Base-by-base conservation (phyloP, 371 early-diverging fungal species). In the Dichotomocladium elegans region DNA sequence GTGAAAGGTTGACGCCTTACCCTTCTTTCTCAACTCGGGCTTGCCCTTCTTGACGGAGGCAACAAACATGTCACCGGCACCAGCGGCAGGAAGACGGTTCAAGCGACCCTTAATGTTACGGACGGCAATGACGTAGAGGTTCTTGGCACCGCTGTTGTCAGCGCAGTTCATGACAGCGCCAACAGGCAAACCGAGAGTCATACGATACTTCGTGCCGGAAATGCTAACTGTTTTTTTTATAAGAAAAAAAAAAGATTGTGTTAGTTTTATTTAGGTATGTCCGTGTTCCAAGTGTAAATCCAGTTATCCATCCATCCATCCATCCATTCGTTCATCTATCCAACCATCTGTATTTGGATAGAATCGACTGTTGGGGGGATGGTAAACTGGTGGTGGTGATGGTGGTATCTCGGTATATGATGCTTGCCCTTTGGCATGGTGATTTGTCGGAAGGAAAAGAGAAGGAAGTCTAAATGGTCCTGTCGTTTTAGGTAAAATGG, bases 1-100 rank as follows among this genome's bases (percentile, higher is more conserved):
- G n/a, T n/a, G n/a, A n/a, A n/a, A n/a, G n/a, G n/a, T n/a, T n/a
- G n/a, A n/a, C n/a, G n/a, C n/a, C 74, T 47, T 68, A 89, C 89
- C 93, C 89, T 99, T 99, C 93, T 99, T 99, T 80, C 99, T 87
- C 77, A 99, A 86, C 74, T 99, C 99, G 55, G 99, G 99, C 91
- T 99, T 99, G 71, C 99, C 99, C 94, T 99, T 99, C 89, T 99
- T 98, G 80, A 99, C 99, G 61, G 99, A 95, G 63, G 97, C 96
- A 61, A 99, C 88, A 58, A 99, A 88, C 93, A 99, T 96, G 88
- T 99, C 99, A 78, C 99, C 99, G 60, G 94, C 94, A 81, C 98
- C 96, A 71, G 98, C 99, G 60, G 98, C 90, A 51, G 99, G 99
- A 58, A 99, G 89, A 80, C 99, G 88, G 90, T 98, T 99, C 51